These are phyloP conservation scores for Singerocomus inundabilis DNA, from an alignment of 1,284 basidiomycete genomes.

Conservation along the genomic window DNA sequence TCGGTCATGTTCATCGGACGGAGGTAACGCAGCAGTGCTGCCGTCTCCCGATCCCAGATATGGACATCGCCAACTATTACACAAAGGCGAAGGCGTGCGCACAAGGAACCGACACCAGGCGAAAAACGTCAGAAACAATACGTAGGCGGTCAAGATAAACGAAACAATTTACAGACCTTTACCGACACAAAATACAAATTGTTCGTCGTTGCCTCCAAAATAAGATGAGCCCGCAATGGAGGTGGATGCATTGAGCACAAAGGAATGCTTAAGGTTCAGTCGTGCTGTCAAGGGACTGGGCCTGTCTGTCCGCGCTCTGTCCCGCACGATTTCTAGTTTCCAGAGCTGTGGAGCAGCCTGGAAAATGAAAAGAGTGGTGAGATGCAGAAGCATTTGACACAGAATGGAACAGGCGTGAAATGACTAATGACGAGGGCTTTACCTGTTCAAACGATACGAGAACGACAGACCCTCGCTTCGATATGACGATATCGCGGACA, in stretches of 20 bases:
- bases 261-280: conserved; percentile 60
- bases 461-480: conserved; percentile 55
- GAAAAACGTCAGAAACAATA: neutral
- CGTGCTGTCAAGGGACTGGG: conserved; percentile 39
- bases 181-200: conserved; percentile 71
- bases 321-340: conserved; percentile 66
- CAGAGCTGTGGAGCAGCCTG: conserved; percentile 77
- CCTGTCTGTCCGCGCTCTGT: conserved; percentile 34
- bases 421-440: neutral
- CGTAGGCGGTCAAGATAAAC: neutral
- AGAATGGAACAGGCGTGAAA: too few species aligned
- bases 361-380: neutral
- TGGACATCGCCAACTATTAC: conserved; percentile 72
- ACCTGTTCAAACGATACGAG: conserved; percentile 63
- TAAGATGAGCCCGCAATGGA: conserved; percentile 77
- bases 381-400: neutral
- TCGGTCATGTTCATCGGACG: conserved; percentile 43
- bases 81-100: too few species aligned
- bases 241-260: conserved; percentile 65
- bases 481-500: conserved; percentile 69
- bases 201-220: conserved; percentile 73
- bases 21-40: conserved; percentile 61
- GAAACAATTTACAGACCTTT: conserved; percentile 51
- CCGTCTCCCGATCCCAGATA: conserved; percentile 79
- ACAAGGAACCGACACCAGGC: too few species aligned